Base-by-base conservation (phyloP, 2,329 filamentous ascomycete species). In the Alternaria brassicicola region DNA sequence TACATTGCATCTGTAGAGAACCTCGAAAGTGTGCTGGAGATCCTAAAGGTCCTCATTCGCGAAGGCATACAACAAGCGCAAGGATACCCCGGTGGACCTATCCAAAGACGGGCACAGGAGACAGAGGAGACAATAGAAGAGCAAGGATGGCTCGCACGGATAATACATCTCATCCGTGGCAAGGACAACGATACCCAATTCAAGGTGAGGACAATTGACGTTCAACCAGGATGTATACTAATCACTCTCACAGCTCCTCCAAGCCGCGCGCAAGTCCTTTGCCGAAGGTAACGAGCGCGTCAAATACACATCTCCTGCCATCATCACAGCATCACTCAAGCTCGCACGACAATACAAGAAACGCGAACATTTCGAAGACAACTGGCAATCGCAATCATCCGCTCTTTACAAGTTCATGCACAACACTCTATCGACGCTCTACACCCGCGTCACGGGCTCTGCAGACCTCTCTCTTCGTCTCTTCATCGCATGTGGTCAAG, bases 81-180 rank as follows among this genome's bases (percentile, higher is more conserved):
- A 45, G 92, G 92, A 28, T 97, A 97, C 69, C 89, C 93, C 0
- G 91, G 92, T 3, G 87, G 90, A 36, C 87, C 90, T 6, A 79
- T 83, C 13, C 91, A 94, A 72, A 85, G 92, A 63, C 88, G 92
- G 61, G 86, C 87, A 19, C 82, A 86, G 45, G 96, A 99, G 81
- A 98, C 95, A 0, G 95, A 99, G 62, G 96, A 99, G 80, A 98
- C 94, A 0, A 88, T 98, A 71, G 94, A 99, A 78, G 95, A 99
- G 79, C 95, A 99, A 82, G 95, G 95, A 50, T 97, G 93, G 93
- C 84, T 99, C 52, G 95, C 95, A 33, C 86, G 95, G 68, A 89
- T 99, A 72, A 88, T 97, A 17, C 95, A 99, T 79, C 82, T 97
- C 55, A 86, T 99, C 51, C 84, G 92, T 56, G 90, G 88, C 42